Evolutionary conservation across 345 rosid genomes (phyloP).

Genomic region (Toxicodendron radicans): DNA sequence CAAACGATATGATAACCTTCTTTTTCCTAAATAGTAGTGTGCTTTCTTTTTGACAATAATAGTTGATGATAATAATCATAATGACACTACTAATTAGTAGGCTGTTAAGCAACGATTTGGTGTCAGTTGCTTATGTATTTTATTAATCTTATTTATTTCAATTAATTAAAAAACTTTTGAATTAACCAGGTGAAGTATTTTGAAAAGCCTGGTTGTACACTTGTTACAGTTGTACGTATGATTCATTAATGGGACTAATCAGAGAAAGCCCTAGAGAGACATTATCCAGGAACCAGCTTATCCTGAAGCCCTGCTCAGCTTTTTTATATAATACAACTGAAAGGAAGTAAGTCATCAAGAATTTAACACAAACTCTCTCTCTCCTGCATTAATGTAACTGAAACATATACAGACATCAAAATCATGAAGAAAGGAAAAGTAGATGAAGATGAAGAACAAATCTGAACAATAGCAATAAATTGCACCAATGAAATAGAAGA

Average conservation of each 20-base stretch:
- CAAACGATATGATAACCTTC: conserved; percentile 32
- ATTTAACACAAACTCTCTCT: conserved; percentile 10
- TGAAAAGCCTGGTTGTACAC: neutral
- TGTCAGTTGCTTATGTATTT: conserved; percentile 14
- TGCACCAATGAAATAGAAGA: conserved; percentile 35
- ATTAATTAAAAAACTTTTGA: conserved; percentile 5
- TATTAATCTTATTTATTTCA: neutral
- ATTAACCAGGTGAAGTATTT: conserved; percentile 16
- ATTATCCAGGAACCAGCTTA: conserved; percentile 20
- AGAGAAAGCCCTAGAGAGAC: conserved; percentile 53
- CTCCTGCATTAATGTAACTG: conserved; percentile 44
- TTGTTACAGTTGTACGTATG: conserved; percentile 24
- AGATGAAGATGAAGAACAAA: conserved; percentile 5
- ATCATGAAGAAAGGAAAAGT: conserved; percentile 24
- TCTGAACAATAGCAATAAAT: conserved; percentile 21
- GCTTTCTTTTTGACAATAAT: conserved; percentile 34
- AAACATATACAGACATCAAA: conserved; percentile 34
- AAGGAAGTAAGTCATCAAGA: conserved; percentile 12
- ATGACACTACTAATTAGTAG: conserved; percentile 27
- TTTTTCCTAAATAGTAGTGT: conserved; percentile 26
- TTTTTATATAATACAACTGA: conserved; percentile 13
- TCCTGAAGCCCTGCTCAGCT: conserved; percentile 29
- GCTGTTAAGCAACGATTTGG: conserved; percentile 21
- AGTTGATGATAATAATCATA: conserved; percentile 29
- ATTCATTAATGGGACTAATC: conserved; percentile 35